Percentiles rank a stretch among this genome's conserved stretches.
These are phyloP conservation scores for Sphagnum tenellum DNA, from an alignment of 225 moss, liverwort and hornwort species.

Conservation along the genomic window DNA sequence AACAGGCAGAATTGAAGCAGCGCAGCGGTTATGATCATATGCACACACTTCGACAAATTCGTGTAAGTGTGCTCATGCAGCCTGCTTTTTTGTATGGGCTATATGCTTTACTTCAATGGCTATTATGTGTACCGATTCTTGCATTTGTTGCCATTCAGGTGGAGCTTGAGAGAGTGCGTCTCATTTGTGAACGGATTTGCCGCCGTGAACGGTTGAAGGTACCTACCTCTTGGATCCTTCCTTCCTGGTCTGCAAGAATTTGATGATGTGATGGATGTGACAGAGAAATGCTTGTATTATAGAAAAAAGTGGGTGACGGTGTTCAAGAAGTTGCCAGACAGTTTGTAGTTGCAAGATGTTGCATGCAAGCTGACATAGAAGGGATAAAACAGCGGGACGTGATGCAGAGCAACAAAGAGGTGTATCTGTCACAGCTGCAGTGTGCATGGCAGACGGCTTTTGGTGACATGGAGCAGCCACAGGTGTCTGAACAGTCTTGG, in stretches of 20 bases:
- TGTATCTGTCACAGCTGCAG: conserved; percentile 25
- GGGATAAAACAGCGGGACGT: conserved; percentile 23
- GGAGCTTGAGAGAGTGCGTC: conserved; percentile 58
- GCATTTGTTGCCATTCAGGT: conserved; percentile 19
- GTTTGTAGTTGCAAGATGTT: background rate
- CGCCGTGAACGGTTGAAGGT: conserved; percentile 58
- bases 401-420: conserved; percentile 39
- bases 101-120: conserved; percentile 1
- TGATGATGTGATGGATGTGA: too few species aligned
- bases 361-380: background rate
- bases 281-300: too few species aligned
- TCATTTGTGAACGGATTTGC: conserved; percentile 62
- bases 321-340: background rate
- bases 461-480: conserved; percentile 28
- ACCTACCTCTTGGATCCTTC: too few species aligned
- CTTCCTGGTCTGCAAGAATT: too few species aligned
- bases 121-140: background rate
- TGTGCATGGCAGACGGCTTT: conserved; percentile 29
- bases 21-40: conserved; percentile 52
- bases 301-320: background rate
- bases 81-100: background rate
- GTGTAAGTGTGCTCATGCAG: conserved; percentile 17
- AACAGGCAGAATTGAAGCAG: conserved; percentile 67
- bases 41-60: conserved; percentile 47
- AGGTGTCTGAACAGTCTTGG: conserved; percentile 12